Evolutionary conservation across 1,139 yeast genomes (phyloP), one percentile per base, ranked within the genome.

Genomic region (Yamadazyma triangularis): DNA sequence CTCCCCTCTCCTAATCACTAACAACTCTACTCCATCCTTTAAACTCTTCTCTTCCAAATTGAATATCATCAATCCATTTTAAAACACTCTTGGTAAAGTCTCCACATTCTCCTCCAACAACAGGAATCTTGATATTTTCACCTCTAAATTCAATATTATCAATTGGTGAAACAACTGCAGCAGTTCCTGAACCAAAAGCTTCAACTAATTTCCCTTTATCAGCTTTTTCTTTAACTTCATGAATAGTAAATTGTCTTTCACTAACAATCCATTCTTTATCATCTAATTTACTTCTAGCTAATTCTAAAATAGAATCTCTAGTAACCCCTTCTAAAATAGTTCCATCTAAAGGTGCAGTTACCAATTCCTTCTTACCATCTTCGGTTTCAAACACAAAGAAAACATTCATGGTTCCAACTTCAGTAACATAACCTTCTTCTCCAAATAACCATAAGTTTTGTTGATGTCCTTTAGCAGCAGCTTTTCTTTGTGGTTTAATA

Each of bases 401-500:
- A 28, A 74, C 89, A 62, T 91, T 91, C 97, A 91, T 91, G 37
- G 97, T 88, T 45, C 98, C 98, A 37, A 86, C 97, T 65, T 91
- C 98, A 41, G 97, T 91, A 50, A 91, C 75, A 56, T 78, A 65
- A 39, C 88, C 87, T 51, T 89, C 91, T 30, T 83, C 85, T 34
- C 96, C 96, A 52, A 89, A 88, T 47, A 91, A 70, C 98, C 98
- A 91, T 58, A 91, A 70, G 70, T 89, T 88, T 64, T 91, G 98
- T 55, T 84, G 89, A 70, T 79, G 89, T 28, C 98, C 98, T 53
- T 84, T 76, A 27, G 69, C 52, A 31, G 95, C 95, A 30, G 98
- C 97, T 60, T 79, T 77, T 46, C 76, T 65, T 64, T 86, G 96
- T 19, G 97, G 96, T 51, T 76, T 72, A 51, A 89, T 77, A 58